Conservation (phyloP, 257 asterid genomes). For the Solanum chilense region DNA sequence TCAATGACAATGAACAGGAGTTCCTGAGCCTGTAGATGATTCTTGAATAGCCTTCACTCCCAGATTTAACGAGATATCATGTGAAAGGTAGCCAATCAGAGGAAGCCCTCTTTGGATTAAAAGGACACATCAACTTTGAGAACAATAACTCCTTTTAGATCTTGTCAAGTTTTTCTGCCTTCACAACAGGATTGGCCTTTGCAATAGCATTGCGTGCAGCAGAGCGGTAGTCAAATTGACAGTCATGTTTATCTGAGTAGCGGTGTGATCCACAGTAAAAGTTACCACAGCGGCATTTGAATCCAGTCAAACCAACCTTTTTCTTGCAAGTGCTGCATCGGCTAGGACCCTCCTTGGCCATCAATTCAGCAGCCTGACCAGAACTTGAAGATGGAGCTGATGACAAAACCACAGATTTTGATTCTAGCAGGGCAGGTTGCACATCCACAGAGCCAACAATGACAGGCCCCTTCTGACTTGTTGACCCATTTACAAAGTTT, state of each 20-base stretch:
- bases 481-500: constrained; percentile 12
- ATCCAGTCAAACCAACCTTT: constrained; percentile 47
- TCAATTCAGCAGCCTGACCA: constrained; percentile 1
- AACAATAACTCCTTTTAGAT: constrained; percentile 4
- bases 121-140: constrained; percentile 3
- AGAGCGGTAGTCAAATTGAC: constrained; percentile 41
- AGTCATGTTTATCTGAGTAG: constrained; percentile 45
- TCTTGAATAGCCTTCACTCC: background rate
- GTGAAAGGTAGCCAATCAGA: background rate
- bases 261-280: constrained; percentile 49
- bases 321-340: constrained; percentile 43
- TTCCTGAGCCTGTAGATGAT: background rate
- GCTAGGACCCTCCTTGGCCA: constrained; percentile 20
- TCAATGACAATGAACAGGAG: background rate
- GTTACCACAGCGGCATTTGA: constrained; percentile 45
- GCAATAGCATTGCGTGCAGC: constrained; percentile 47
- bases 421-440: background rate
- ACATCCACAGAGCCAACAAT: background rate
- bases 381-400: constrained; percentile 11
- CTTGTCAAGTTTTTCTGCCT: constrained; percentile 35
- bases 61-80: background rate
- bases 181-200: constrained; percentile 46
- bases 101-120: background rate
- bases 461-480: background rate
- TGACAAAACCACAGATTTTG: background rate